Evolutionary conservation across 768 basidiomycete genomes (phyloP).

Genomic region (Lentinula sp.): DNA sequence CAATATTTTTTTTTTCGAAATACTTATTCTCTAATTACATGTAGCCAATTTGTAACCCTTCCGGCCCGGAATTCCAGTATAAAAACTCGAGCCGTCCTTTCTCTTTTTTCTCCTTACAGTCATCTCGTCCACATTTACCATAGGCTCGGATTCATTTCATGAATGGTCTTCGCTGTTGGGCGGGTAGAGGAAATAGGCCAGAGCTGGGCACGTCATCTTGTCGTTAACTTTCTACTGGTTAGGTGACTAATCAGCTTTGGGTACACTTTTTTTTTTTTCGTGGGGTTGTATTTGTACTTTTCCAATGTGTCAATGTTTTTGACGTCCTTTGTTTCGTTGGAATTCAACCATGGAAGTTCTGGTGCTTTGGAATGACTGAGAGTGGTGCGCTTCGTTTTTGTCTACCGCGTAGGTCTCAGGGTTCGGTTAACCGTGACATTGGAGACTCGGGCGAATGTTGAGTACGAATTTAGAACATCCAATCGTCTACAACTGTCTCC

Average conservation of each 20-base stretch:
- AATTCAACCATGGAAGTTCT: no score
- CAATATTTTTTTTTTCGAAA: background rate
- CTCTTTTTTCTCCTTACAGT: background rate
- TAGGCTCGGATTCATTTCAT: background rate
- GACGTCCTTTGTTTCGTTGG: no score
- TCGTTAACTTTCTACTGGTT: background rate
- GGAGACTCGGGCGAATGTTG: no score
- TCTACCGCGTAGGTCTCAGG: no score
- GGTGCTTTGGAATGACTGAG: no score
- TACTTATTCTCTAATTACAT: background rate
- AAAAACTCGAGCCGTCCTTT: background rate
- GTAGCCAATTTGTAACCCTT: no score
- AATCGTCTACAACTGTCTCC: no score
- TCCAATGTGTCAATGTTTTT: no score
- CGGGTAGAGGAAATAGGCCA: background rate
- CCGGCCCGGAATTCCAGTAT: background rate
- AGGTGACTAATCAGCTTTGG: conserved; percentile 2
- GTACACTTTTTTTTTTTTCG: background rate
- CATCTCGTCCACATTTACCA: background rate
- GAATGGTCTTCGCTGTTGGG: background rate
- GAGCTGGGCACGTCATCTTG: conserved; percentile 1
- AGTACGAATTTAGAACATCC: no score
- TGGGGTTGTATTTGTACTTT: no score
- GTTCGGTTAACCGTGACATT: no score
- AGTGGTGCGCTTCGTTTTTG: no score